Evolutionary conservation across 2,329 filamentous ascomycete genomes (phyloP).

Genomic region (Clonostachys rosea): DNA sequence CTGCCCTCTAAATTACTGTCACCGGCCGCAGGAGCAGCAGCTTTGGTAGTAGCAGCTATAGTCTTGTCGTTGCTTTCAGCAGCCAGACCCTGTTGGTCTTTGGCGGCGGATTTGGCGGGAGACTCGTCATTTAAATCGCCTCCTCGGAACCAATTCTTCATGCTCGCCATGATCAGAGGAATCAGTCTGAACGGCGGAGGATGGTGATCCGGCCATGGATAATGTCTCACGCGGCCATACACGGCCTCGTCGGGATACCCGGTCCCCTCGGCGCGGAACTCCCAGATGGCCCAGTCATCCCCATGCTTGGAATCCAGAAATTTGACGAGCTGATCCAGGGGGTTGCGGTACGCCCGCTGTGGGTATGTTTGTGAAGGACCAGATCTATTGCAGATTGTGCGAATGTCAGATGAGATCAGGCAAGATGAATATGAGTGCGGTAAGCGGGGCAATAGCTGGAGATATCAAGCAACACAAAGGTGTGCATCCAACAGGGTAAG

Average conservation of each 20-base stretch:
- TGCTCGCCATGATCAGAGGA: constrained; percentile 83
- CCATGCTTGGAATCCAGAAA: constrained; percentile 86
- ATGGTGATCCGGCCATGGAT: constrained; percentile 96
- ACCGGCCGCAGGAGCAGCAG: neutral
- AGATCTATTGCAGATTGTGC: constrained; percentile 53
- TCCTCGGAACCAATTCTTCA: constrained; percentile 79
- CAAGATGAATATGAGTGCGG: neutral
- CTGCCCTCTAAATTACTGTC: constrained; percentile 15
- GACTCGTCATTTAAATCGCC: constrained; percentile 25
- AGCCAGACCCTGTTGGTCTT: neutral
- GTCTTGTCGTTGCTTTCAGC: neutral
- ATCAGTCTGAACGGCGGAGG: constrained; percentile 89
- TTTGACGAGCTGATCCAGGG: constrained; percentile 77
- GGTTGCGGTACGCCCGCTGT: constrained; percentile 89
- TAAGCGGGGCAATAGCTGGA: neutral
- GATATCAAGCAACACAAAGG: neutral
- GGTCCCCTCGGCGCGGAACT: constrained; percentile 94
- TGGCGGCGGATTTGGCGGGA: neutral
- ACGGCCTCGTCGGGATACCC: constrained; percentile 92
- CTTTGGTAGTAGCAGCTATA: constrained; percentile 1
- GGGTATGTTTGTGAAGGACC: constrained; percentile 88
- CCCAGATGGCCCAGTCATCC: constrained; percentile 90
- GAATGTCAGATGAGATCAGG: constrained; percentile 4
- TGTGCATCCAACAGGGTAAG: neutral
- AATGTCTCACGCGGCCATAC: constrained; percentile 80